Evolutionary conservation across 495 filamentous ascomycete genomes (phyloP).

Genomic region (Rhypophila decipiens): DNA sequence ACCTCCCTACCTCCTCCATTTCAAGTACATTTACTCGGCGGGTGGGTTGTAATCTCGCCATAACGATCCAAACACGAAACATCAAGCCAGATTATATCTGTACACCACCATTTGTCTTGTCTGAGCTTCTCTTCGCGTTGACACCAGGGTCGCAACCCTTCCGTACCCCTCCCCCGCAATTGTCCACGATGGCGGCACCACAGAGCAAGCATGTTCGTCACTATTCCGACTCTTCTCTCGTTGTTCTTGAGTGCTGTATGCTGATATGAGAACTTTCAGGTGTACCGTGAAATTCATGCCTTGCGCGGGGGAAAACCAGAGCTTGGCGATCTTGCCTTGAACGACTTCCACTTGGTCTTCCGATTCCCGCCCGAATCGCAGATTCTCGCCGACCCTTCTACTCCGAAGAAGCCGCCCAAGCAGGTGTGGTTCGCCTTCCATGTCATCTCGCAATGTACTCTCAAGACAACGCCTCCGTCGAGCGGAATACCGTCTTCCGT

Average conservation of each 20-base stretch:
- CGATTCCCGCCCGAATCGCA: conserved; percentile 26
- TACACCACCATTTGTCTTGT: not conserved
- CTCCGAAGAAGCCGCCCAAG: conserved; percentile 43
- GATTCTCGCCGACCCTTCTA: conserved; percentile 17
- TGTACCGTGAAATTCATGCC: conserved; percentile 36
- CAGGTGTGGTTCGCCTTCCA: conserved; percentile 93
- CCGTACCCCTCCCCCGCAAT: not conserved
- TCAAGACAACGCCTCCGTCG: conserved; percentile 62
- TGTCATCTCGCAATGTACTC: conserved; percentile 70
- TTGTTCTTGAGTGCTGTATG: conserved; percentile 3
- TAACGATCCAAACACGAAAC: too few species aligned
- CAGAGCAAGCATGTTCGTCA: conserved; percentile 25
- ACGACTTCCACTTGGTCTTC: conserved; percentile 34
- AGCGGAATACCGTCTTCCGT: conserved; percentile 75
- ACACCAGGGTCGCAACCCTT: not conserved
- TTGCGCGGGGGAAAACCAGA: conserved; percentile 35
- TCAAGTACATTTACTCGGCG: too few species aligned
- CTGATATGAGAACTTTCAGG: conserved; percentile 18
- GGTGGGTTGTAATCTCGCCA: too few species aligned
- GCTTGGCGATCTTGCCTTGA: conserved; percentile 39
- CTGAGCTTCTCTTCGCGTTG: not conserved
- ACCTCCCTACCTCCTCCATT: too few species aligned
- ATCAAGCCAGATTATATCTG: too few species aligned
- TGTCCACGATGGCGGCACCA: conserved; percentile 23
- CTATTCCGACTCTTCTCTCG: not conserved